phyloP scores from a whole-genome alignment of 1,284 basidiomycete genomes.

The Polyporus tsugae region DNA sequence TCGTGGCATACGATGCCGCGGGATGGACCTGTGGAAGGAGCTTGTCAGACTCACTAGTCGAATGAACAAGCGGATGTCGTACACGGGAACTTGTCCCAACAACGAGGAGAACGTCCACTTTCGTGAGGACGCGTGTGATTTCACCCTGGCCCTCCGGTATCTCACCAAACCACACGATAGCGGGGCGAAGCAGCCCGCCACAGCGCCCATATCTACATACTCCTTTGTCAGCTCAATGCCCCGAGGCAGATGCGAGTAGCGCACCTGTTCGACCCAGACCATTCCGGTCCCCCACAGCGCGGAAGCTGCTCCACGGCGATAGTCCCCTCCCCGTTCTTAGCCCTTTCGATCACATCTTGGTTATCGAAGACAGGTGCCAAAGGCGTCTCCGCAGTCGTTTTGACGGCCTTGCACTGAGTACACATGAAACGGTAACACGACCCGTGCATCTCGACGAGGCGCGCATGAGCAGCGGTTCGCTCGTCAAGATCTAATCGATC shows the following conservation, averaged over 20 bases:
- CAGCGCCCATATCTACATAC: conserved; percentile 42
- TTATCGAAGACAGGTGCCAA: conserved; percentile 1
- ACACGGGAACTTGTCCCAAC: conserved; percentile 68
- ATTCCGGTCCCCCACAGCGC: conserved; percentile 34
- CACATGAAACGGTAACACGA: conserved; percentile 36
- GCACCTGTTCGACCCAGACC: conserved; percentile 9
- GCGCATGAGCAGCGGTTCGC: conserved; percentile 9
- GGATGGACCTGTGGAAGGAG: conserved; percentile 40
- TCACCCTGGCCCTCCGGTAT: conserved; percentile 47
- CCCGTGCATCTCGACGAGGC: conserved; percentile 46
- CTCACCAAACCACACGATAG: conserved; percentile 72
- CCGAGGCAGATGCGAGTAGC: neutral
- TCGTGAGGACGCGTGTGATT: conserved; percentile 52
- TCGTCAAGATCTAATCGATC: neutral
- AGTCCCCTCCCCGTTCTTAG: conserved; percentile 2
- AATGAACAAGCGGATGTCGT: conserved; percentile 27
- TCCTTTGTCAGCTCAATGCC: conserved; percentile 16
- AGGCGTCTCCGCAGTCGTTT: conserved; percentile 8
- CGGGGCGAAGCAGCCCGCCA: conserved; percentile 57
- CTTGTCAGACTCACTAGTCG: conserved; percentile 37
- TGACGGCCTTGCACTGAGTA: conserved; percentile 9
- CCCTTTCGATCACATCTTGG: neutral
- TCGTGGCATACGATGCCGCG: conserved; percentile 44
- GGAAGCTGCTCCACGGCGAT: conserved; percentile 45
- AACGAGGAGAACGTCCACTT: conserved; percentile 62